Evolutionary conservation across 371 early-diverging fungal species (phyloP), one percentile per base, ranked within the genome.

Genomic region (Apophysomyces sp.): DNA sequence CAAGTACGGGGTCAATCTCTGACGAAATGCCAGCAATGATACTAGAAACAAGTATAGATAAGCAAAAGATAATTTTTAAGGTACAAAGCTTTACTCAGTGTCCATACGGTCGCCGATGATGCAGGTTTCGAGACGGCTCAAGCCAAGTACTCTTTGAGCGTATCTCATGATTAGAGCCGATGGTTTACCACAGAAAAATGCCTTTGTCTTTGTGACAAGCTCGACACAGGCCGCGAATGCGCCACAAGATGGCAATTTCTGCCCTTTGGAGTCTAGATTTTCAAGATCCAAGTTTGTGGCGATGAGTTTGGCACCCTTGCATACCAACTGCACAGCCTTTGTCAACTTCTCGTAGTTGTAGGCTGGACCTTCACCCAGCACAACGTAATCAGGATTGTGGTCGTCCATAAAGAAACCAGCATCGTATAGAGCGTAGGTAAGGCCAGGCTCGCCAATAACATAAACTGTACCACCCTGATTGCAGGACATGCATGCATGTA

Each of bases 41-140:
- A 64, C 72, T 72, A 64, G 49, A 36, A 58, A n/a, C 15, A 41
- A 30, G 24, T 18, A 32, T 1, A 18, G 2, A 16, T 4, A 26
- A 11, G n/a, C 28, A 44, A 4, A 16, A 55, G n/a, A n/a, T n/a
- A n/a, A n/a, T n/a, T n/a, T n/a, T n/a, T n/a, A n/a, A n/a, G n/a
- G n/a, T n/a, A n/a, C n/a, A n/a, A n/a, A n/a, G n/a, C n/a, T 69
- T 67, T 75, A 75, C 76, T 88, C 89, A 37, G 87, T 88, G 68
- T 88, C 87, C 85, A 88, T 86, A 55, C 89, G 82, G 65, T 88
- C 87, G 63, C 89, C 89, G 66, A 88, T 81, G 34, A 88, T 86
- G 68, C 86, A 86, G 0, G 85, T 86, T 55, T 86, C 86, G 59
- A 78, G 66, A 65, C 84, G 84, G 58, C 62, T 66, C 27, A 78